phyloP scores from a whole-genome alignment of 1,284 basidiomycete species.

The Caloboletus firmus region DNA sequence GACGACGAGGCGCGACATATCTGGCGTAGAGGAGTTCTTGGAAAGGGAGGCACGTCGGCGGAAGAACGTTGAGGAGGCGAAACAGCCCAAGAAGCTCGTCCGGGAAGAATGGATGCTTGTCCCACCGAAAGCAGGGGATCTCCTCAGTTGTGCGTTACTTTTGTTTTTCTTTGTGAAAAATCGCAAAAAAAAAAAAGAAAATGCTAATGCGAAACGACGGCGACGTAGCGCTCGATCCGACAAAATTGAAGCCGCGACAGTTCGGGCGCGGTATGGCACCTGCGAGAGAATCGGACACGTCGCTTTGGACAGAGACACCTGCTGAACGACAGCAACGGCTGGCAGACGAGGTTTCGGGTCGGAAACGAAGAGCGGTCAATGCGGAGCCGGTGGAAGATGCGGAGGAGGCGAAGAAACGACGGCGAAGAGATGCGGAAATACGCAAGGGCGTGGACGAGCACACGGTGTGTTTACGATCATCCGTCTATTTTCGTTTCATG shows the following conservation, averaged over 20 bases:
- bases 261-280: slow-evolving; percentile 68
- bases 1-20: slow-evolving; percentile 38
- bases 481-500: background rate
- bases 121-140: slow-evolving; percentile 76
- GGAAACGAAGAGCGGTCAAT: slow-evolving; percentile 69
- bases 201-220: background rate
- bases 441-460: slow-evolving; percentile 73
- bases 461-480: slow-evolving; percentile 56
- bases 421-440: slow-evolving; percentile 68
- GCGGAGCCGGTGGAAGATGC: slow-evolving; percentile 40
- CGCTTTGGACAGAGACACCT: slow-evolving; percentile 93
- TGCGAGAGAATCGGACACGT: slow-evolving; percentile 48
- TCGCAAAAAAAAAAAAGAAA: no score
- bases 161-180: background rate
- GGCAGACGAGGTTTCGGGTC: slow-evolving; percentile 83
- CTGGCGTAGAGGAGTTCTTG: slow-evolving; percentile 73
- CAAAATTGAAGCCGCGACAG: slow-evolving; percentile 69
- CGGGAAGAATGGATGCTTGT: slow-evolving; percentile 96
- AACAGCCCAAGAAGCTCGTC: slow-evolving; percentile 70
- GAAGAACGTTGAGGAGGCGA: slow-evolving; percentile 67
- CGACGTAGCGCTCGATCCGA: slow-evolving; percentile 63
- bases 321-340: slow-evolving; percentile 81
- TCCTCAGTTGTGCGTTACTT: slow-evolving; percentile 65
- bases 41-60: slow-evolving; percentile 77
- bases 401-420: slow-evolving; percentile 49